Conservation (phyloP, 1,284 basidiomycete species). For the Fistulina hepatica region DNA sequence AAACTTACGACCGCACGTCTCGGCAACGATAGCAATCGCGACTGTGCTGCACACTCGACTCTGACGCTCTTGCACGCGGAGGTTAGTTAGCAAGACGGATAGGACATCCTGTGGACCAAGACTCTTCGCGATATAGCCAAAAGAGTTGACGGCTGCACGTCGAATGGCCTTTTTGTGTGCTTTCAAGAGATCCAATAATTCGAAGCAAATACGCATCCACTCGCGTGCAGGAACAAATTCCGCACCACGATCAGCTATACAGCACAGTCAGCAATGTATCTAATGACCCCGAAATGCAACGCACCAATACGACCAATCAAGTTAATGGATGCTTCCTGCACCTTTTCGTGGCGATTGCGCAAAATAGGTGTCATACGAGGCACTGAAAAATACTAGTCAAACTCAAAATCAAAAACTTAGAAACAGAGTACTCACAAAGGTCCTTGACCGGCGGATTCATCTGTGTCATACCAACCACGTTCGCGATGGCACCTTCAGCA, state of each 20-base stretch:
- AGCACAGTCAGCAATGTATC: conserved; percentile 5
- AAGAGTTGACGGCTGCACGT: conserved; percentile 97
- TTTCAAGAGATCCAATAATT: conserved; percentile 92
- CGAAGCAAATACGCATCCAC: conserved; percentile 99
- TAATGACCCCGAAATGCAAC: conserved; percentile 17
- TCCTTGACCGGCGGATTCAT: conserved; percentile 99
- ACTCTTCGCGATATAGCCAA: conserved; percentile 98
- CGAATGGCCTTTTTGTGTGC: conserved; percentile 99
- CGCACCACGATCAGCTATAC: conserved; percentile 88
- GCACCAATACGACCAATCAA: conserved; percentile 93
- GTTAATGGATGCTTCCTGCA: conserved; percentile 99
- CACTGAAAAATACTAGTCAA: conserved; percentile 37
- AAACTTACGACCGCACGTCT: conserved; percentile 86
- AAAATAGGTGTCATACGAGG: conserved; percentile 99
- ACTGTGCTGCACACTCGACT: conserved; percentile 98
- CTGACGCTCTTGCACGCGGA: conserved; percentile 98
- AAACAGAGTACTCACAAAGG: conserved; percentile 53
- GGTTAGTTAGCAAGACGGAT: conserved; percentile 90
- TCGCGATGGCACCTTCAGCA: conserved; percentile 96
- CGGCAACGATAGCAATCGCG: conserved; percentile 94
- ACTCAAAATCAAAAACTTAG: conserved; percentile 12
- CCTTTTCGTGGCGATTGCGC: conserved; percentile 98
- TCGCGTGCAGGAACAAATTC: conserved; percentile 98
- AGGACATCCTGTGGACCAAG: conserved; percentile 98
- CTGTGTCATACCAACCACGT: conserved; percentile 99